phyloP scores from a whole-genome alignment of 1,284 basidiomycete genomes.

The Pisolithus thermaeus region DNA sequence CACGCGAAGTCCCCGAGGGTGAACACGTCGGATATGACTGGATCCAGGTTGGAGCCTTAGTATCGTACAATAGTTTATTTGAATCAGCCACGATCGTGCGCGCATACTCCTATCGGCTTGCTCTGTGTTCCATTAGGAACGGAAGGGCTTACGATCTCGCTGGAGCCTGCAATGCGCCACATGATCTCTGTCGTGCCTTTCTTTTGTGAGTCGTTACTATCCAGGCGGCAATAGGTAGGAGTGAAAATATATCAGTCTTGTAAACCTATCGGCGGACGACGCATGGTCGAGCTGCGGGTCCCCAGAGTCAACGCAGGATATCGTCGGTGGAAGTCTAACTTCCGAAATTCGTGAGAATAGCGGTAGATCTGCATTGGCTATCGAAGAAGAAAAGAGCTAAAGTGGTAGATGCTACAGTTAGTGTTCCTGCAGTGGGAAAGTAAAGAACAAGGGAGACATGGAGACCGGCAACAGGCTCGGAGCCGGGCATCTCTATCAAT shows the following conservation, averaged over 20 bases:
- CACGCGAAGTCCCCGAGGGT: neutral
- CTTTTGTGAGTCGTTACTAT: neutral
- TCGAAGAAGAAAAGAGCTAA: neutral
- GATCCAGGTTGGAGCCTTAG: neutral
- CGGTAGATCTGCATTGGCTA: too few relatives aligned
- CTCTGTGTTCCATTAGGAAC: neutral
- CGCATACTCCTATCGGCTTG: neutral
- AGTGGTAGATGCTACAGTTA: neutral
- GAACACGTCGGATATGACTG: neutral
- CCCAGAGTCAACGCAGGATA: neutral
- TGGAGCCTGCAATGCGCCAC: neutral
- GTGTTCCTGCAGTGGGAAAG: neutral
- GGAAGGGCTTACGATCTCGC: neutral
- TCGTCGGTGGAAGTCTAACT: neutral
- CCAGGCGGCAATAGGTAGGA: neutral
- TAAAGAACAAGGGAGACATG: slow-evolving; percentile 10
- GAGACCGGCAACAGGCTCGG: slow-evolving; percentile 8
- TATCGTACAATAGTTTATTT: too few relatives aligned
- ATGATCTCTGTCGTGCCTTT: neutral
- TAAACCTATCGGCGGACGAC: neutral
- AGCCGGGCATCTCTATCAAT: slow-evolving; percentile 18
- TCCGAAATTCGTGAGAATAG: neutral
- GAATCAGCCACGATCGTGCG: too few relatives aligned
- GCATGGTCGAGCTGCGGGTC: neutral
- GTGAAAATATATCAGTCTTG: neutral